Base-by-base conservation (phyloP, 257 asterid species). In the Solanum stenotomum region DNA sequence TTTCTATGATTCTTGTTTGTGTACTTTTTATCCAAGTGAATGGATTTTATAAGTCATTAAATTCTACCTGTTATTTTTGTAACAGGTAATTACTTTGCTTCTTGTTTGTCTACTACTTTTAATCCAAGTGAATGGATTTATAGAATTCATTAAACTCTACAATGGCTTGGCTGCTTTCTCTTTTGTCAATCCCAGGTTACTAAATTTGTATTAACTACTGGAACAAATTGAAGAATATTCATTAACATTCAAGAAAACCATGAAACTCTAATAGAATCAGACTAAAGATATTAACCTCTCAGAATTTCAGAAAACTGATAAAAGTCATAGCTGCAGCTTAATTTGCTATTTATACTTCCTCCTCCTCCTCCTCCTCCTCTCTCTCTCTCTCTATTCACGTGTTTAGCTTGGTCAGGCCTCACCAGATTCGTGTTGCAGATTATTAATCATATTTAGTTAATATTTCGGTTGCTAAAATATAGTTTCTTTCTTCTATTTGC, bases 61-160 rank as follows among this genome's bases (percentile, higher is more conserved):
- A 79, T 78, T 42, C 84, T 44, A 78, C 84, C 96, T 87, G 98
- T 95, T 90, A 95, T 95, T 89, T 86, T 93, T 86, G 98, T 97
- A 63, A 95, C 98, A 71, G 98, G 99, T 95, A 76, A 85, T 31
- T 33, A 76, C 27, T 33, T 85, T 88, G 63, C 59, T 82, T 40
- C 63, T 78, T 78, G 61, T 78, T 77, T 78, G n/a, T 78, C 84
- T 42, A 42, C 63, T 78, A 13, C n/a, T 40, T 78, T 14, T 42
- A n/a, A 78, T 78, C 37, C 63, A 78, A 78, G 84, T 42, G 63
- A 78, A 78, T 42, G 84, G 63, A 25, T 42, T 79, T 79, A 15
- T 44, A 44, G 85, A 79, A 44, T 31, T 44, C 38, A 81, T 81
- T 29, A 49, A 49, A 81, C 56, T 49, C 70, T 29, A 31, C 29